Evolutionary conservation across 2,329 filamentous ascomycete species (phyloP).

Genomic region (Escovopsis sp.): DNA sequence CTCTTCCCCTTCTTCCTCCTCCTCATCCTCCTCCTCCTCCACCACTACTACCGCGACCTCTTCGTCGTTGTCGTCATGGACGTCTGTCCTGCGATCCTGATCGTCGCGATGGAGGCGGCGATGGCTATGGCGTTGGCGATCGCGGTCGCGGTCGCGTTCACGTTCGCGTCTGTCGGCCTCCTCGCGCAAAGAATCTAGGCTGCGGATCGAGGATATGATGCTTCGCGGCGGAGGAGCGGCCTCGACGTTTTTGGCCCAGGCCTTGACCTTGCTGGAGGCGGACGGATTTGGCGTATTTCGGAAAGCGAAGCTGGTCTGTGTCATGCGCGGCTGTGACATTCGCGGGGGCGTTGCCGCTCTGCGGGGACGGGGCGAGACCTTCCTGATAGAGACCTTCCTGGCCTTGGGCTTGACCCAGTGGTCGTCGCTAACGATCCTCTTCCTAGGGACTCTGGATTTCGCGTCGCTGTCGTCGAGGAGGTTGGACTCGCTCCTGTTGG

Average conservation of each 20-base stretch:
- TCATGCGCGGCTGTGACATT: constrained; percentile 17
- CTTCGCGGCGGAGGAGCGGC: constrained; percentile 26
- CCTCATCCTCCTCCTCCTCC: no score
- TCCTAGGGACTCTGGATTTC: constrained; percentile 51
- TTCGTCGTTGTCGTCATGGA: no score
- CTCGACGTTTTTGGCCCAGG: constrained; percentile 44
- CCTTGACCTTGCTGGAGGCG: constrained; percentile 42
- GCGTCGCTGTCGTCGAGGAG: constrained; percentile 7
- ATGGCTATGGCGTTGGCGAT: no score
- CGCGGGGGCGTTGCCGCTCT: constrained; percentile 15
- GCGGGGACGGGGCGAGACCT: constrained; percentile 21
- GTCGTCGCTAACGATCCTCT: constrained; percentile 83
- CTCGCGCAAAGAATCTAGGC: constrained; percentile 12
- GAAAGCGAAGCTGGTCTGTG: constrained; percentile 43
- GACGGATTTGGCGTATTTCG: constrained; percentile 37
- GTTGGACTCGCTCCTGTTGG: constrained; percentile 4
- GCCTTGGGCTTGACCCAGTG: constrained; percentile 61
- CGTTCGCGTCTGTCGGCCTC: no score
- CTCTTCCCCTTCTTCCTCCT: no score
- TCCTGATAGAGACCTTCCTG: constrained; percentile 31
- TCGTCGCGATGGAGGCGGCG: no score
- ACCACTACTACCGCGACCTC: no score
- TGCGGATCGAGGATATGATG: constrained; percentile 22
- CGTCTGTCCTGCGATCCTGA: no score
- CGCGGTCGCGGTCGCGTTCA: no score